A percentile compares a stretch with the other conserved stretches of the same genome.
Evolutionary conservation across 192 early-diverging fungal genomes (phyloP).

Genomic region (Cladochytrium replicatum): DNA sequence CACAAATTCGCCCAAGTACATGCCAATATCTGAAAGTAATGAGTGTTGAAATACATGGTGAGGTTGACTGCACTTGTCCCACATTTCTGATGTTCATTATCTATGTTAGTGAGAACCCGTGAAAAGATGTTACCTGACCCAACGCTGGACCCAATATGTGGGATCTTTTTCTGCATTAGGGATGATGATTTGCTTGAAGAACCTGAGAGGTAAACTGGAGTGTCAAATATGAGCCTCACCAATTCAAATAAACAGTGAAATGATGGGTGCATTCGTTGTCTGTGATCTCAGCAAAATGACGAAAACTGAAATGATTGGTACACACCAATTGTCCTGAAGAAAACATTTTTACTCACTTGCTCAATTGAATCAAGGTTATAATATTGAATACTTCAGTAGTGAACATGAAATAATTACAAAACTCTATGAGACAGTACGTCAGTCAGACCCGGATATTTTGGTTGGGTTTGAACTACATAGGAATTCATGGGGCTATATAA

Average conservation of each 20-base stretch:
- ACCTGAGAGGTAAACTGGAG: no score
- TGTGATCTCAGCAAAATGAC: no score
- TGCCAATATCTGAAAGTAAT: conserved; percentile 35
- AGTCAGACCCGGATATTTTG: conserved; percentile 75
- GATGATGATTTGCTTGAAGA: no score
- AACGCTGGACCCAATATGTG: conserved; percentile 43
- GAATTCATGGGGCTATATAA: conserved; percentile 81
- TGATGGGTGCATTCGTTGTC: no score
- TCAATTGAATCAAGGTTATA: conserved; percentile 17
- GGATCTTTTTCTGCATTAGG: conserved; percentile 63
- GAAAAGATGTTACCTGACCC: conserved; percentile 59
- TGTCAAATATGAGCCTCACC: no score
- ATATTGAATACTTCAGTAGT: conserved; percentile 24
- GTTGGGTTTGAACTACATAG: conserved; percentile 80
- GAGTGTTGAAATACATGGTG: conserved; percentile 57
- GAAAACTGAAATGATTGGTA: no score
- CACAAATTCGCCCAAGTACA: conserved; percentile 30
- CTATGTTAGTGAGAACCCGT: conserved; percentile 19
- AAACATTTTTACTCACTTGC: no score
- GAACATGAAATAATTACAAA: conserved; percentile 53
- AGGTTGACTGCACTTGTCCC: conserved; percentile 1
- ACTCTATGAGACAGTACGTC: conserved; percentile 43
- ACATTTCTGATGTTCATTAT: conserved; percentile 9
- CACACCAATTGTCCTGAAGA: no score
- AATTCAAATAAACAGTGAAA: no score